Base-by-base conservation (phyloP, 1,139 yeast species). In the Candida sojae region DNA sequence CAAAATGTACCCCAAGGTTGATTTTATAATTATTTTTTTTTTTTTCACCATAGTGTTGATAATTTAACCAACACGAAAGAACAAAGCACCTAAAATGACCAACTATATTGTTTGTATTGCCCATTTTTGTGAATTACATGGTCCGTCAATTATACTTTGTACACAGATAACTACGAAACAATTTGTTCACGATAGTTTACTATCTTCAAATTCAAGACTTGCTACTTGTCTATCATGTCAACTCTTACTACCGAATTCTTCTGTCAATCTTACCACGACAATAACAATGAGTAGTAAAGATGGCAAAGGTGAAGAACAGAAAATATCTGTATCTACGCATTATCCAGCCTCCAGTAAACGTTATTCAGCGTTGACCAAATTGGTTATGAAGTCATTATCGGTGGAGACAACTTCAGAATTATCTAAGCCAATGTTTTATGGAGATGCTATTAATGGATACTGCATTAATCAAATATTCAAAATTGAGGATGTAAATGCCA, bases 111-210 rank as follows among this genome's bases (percentile, higher is more conserved):
- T 87, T 17, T 79, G 90, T 41, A 63, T 88, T 50, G 87, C 91
- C 0, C 96, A 88, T 60, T 89, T 88, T 62, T 89, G 96, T 65
- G 96, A 89, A 66, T 75, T 85, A 31, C 96, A 89, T 61, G 96
- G 96, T 0, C 96, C 96, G 0, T 76, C 86, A 13, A 78, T 85
- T 42, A 75, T 89, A n/a, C 67, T 86, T 58, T 88, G 92, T 57
- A 86, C 96, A 0, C 93, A 87, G 58, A 56, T 46, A 21, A 52
- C 50, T 25, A 40, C 56, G 0, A 43, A 48, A 13, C 52, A 54
- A 30, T 39, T 53, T 2, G 47, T 53, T 13, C 42, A 49, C 3
- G 50, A 55, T 2, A 55, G 56, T 33, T 43, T 61, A 13, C 51
- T 68, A 55, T 53, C 67, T 50, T 41, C 65, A 44, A 53, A 60